Base-by-base conservation (phyloP, 345 rosid genomes). In the Boechera stricta region DNA sequence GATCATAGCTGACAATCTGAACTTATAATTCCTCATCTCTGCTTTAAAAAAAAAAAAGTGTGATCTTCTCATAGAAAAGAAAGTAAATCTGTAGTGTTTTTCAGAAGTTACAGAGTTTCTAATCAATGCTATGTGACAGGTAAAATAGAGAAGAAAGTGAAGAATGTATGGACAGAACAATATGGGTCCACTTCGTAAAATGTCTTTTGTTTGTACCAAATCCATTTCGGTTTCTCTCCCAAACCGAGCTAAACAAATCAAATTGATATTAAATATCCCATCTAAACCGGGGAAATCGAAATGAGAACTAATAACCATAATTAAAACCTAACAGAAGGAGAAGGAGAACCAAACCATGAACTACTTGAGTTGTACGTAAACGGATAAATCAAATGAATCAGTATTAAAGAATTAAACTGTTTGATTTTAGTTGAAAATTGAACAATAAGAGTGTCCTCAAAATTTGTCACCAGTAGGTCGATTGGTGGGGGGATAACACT, bases 21-120 rank as follows among this genome's bases (percentile, higher is more conserved):
- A 85, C 73, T 81, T 86, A 84, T 83, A 47, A 36, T 84, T 82
- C 10, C 84, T 86, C 96, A 90, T 90, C 55, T 65, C 75, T 69
- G 6, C 57, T 47, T 12, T 12, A 24, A 11, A 60, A 64, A 5
- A 10, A 18, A 62, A 65, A 10, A 7, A 21, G 4, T 16, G 60
- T 59, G 74, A 76, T 49, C 15, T 21, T 69, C 24, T 58, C 42
- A 31, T 21, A 15, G 36, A 28, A 28, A 53, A 41, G 52, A 59
- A 44, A 35, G 63, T 24, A 26, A 36, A 26, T n/a, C 21, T 63
- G 38, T 1, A 31, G 18, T 29, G 49, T n/a, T 65, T 38, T 38
- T 38, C 41, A 3, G 10, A 38, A 38, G 41, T 38, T 58, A 28
- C 39, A 39, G 69, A 57, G 67, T 10, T 18, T 59, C 6, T 41